Evolutionary conservation across 176 grass and related monocot species (phyloP).

Genomic region (Pharus latifolius): DNA sequence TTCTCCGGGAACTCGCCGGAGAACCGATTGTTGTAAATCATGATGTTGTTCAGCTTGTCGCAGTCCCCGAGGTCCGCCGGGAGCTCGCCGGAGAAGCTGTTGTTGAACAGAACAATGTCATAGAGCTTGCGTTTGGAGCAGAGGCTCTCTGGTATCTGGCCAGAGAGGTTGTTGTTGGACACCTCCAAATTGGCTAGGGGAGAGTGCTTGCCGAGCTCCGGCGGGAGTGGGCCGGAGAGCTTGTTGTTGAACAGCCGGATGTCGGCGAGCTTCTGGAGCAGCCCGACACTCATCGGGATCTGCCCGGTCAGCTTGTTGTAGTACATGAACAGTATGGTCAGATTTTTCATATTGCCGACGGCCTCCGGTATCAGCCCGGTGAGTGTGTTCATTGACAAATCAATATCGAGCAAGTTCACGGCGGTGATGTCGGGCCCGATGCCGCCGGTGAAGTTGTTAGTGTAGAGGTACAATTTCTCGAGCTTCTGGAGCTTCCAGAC

Average conservation of each 20-base stretch:
- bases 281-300: constrained; percentile 28
- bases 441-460: constrained; percentile 14
- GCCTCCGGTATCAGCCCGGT: constrained; percentile 20
- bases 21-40: constrained; percentile 27
- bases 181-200: constrained; percentile 18
- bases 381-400: constrained; percentile 30
- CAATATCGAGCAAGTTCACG: constrained; percentile 7
- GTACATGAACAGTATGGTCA: constrained; percentile 21
- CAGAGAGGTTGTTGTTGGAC: constrained; percentile 19
- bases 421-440: constrained; percentile 5
- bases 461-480: background rate
- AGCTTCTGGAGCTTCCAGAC: constrained; percentile 39
- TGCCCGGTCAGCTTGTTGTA: constrained; percentile 27
- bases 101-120: constrained; percentile 33
- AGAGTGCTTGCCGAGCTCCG: constrained; percentile 42
- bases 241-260: constrained; percentile 31
- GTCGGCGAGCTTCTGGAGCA: constrained; percentile 2
- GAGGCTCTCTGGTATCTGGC: constrained; percentile 28
- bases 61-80: constrained; percentile 25
- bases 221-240: constrained; percentile 22
- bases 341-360: constrained; percentile 24
- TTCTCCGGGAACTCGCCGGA: constrained; percentile 23
- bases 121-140: constrained; percentile 22
- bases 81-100: constrained; percentile 25
- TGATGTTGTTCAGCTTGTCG: constrained; percentile 10